Base-by-base conservation (phyloP, 805 yeast genomes). In the Candida endomychidarum region DNA sequence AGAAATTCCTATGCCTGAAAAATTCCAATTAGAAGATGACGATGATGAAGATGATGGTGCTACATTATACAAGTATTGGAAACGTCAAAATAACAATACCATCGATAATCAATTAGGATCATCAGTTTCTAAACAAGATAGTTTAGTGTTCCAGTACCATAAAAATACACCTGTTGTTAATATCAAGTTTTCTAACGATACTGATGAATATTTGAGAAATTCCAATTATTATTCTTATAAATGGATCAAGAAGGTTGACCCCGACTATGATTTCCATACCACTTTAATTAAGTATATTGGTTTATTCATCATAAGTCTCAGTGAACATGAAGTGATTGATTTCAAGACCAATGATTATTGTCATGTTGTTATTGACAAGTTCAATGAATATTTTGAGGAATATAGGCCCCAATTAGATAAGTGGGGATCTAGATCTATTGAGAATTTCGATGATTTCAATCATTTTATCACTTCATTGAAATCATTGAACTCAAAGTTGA, bases 291-390 rank as follows among this genome's bases (percentile, higher is more conserved):
- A 67, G 23, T 67, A 50, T 34, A 25, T 67, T 25, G 75, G 75
- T 3, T 48, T 69, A 19, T 45, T 69, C 29, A 50, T 56, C 1
- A 59, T 69, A 8, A 51, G 66, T 3, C 45, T 69, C 15, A 56
- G 67, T 34, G 75, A 69, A 32, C 70, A 62, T 40, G 74, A 69
- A 40, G 64, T 67, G 8, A 60, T 63, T 18, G 59, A 60, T 37
- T 54, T 50, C 38, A 56, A 53, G 26, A 49, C 63, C 1, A 22
- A 38, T 2, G 41, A 45, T 3, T 63, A 61, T 46, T 52, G 57
- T 37, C 24, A 35, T 1, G 35, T 41, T 8, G 50, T 62, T 8
- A 40, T 34, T 14, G 23, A 37, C 1, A 54, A 47, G 27, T 60
- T 53, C 29, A 39, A 45, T 4, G 34, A 42, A 4, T 51, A 65